A percentile compares a stretch with the other conserved stretches of the same genome.
Conservation (phyloP, 2,329 filamentous ascomycete species). For the Ilyonectria mors-panacis region DNA sequence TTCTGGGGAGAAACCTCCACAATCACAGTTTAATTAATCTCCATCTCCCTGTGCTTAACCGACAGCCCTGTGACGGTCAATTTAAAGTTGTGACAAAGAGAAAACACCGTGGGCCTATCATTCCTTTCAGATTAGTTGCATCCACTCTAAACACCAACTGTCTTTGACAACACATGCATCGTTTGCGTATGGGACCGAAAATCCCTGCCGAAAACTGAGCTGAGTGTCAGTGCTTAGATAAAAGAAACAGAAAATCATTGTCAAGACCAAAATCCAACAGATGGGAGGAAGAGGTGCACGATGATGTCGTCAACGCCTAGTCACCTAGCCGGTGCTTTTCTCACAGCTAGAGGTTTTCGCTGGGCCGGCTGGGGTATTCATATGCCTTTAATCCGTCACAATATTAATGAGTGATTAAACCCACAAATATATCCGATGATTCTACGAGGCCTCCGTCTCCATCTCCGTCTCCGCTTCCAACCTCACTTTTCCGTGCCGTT, state of each 20-base stretch:
- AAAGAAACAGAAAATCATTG: too few species aligned
- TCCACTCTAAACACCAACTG: too few species aligned
- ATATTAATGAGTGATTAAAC: background rate
- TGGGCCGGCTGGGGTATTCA: background rate
- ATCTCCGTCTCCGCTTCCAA: background rate
- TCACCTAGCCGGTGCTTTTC: too few species aligned
- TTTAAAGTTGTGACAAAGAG: background rate
- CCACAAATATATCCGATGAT: background rate
- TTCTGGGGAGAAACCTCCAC: conserved; percentile 5
- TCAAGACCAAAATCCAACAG: too few species aligned
- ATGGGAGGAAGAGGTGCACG: too few species aligned
- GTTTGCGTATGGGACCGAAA: background rate
- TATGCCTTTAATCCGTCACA: background rate
- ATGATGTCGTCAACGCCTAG: too few species aligned
- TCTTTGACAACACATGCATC: too few species aligned
- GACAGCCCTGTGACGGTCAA: background rate
- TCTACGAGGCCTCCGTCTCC: background rate
- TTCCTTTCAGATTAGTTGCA: too few species aligned
- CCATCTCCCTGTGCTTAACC: background rate
- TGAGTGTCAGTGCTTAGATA: too few species aligned
- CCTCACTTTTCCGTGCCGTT: background rate
- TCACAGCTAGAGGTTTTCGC: too few species aligned
- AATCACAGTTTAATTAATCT: background rate
- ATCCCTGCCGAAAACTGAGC: too few species aligned
- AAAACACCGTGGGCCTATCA: background rate